Evolutionary conservation across 2,329 filamentous ascomycete species (phyloP).

Genomic region (Colletotrichum liriopes): DNA sequence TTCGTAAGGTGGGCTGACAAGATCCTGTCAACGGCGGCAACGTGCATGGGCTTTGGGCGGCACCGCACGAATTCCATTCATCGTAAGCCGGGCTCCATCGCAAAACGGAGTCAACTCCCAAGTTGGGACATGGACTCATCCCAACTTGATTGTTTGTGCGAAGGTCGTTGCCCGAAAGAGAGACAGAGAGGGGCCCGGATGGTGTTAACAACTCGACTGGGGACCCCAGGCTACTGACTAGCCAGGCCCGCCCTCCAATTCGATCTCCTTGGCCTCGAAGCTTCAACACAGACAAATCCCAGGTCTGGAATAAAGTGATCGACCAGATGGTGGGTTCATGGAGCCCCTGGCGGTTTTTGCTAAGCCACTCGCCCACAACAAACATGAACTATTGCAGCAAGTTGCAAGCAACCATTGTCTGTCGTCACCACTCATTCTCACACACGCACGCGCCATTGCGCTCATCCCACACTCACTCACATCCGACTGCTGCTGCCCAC

Average conservation of each 20-base stretch:
- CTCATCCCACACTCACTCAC: background rate
- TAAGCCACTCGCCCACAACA: conserved; percentile 30
- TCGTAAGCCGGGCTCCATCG: background rate
- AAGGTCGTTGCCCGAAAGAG: conserved; percentile 33
- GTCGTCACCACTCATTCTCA: background rate
- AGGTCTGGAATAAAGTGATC: conserved; percentile 39
- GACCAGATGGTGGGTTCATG: conserved; percentile 17
- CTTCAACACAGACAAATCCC: conserved; percentile 26
- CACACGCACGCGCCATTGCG: conserved; percentile 14
- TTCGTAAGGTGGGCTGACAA: conserved; percentile 28
- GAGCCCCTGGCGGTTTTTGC: conserved; percentile 10
- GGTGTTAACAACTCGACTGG: conserved; percentile 12
- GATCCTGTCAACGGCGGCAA: conserved; percentile 4
- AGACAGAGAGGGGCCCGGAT: background rate
- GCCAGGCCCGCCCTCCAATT: conserved; percentile 37
- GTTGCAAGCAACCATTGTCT: background rate
- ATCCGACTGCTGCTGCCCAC: background rate
- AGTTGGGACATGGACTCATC: conserved; percentile 32
- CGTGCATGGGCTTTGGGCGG: background rate
- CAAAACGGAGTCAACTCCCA: conserved; percentile 19
- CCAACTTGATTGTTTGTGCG: conserved; percentile 35
- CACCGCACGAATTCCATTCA: background rate
- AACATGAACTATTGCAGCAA: conserved; percentile 1
- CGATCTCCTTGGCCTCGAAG: conserved; percentile 28
- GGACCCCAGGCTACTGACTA: conserved; percentile 31